A percentile compares a stretch with the other conserved stretches of the same genome.
Conservation (phyloP, 495 filamentous ascomycete species). For the Parachaetomium inaequale region DNA sequence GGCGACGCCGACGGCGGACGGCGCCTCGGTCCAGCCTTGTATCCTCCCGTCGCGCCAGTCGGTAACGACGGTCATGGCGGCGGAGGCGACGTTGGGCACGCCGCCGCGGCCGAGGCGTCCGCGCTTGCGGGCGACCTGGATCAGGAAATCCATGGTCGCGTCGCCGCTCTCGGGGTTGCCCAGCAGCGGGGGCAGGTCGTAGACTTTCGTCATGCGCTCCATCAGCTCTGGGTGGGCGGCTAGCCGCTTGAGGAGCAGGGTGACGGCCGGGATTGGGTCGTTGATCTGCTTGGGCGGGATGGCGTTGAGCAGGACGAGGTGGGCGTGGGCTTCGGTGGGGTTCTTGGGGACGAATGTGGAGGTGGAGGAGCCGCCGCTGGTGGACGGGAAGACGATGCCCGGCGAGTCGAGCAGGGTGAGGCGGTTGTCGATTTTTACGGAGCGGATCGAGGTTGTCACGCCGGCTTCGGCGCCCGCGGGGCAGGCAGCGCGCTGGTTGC, state of each 20-base stretch:
- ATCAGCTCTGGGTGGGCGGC: constrained; percentile 67
- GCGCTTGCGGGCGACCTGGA: constrained; percentile 90
- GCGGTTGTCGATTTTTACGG: constrained; percentile 93
- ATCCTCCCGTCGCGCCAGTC: constrained; percentile 97
- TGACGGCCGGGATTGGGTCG: constrained; percentile 83
- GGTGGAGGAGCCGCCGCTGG: constrained; percentile 25
- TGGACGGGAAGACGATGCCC: constrained; percentile 85
- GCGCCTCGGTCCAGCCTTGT: constrained; percentile 84
- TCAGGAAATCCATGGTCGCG: constrained; percentile 82
- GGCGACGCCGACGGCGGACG: constrained; percentile 52
- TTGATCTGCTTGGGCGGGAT: constrained; percentile 90
- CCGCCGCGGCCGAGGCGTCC: constrained; percentile 86
- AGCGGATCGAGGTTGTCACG: constrained; percentile 81
- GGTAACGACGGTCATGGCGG: constrained; percentile 86
- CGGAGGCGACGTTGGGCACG: constrained; percentile 80
- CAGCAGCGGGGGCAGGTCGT: constrained; percentile 76
- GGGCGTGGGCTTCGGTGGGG: constrained; percentile 73
- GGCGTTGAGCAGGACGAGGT: constrained; percentile 83
- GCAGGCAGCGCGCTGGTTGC: constrained; percentile 60
- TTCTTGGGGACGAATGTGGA: constrained; percentile 48
- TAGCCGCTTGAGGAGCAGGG: constrained; percentile 73
- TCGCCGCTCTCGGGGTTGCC: constrained; percentile 58
- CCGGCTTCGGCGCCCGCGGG: constrained; percentile 90
- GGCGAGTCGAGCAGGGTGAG: constrained; percentile 93
- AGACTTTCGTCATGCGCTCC: constrained; percentile 72